Conservation (phyloP, 2,329 filamentous ascomycete species). For the Aspergillus caelatus region DNA sequence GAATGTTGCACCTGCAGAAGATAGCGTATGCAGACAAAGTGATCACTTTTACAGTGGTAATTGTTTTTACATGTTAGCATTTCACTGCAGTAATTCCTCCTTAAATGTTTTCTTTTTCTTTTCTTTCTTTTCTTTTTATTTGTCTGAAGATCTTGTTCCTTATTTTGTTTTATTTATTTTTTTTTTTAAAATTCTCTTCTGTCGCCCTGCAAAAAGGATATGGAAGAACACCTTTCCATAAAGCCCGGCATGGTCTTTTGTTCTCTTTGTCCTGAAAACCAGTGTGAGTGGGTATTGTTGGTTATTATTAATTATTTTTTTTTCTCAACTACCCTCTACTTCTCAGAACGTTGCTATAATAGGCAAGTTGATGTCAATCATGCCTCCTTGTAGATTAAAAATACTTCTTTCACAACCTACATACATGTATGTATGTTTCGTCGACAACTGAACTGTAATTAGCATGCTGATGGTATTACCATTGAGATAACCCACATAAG, state of each 20-base stretch:
- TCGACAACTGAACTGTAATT: conserved; percentile 4
- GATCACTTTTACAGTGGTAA: conserved; percentile 2
- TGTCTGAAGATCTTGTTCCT: background rate
- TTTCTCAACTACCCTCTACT: background rate
- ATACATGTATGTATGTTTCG: conserved; percentile 2
- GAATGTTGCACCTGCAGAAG: conserved; percentile 27
- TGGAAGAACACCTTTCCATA: background rate
- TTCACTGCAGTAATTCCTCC: background rate
- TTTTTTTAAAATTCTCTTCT: background rate
- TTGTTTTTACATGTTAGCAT: background rate
- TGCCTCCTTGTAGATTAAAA: conserved; percentile 2
- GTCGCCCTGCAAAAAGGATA: background rate
- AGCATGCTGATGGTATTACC: conserved; percentile 1
- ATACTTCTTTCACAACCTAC: background rate
- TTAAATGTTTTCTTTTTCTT: background rate
- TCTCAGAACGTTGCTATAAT: background rate
- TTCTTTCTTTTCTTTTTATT: background rate
- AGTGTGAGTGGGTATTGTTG: background rate
- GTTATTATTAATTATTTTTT: background rate
- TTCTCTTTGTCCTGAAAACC: background rate
- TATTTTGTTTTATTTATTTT: background rate
- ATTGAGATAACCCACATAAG: conserved; percentile 1
- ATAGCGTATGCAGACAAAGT: conserved; percentile 22
- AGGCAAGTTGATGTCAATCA: conserved; percentile 4
- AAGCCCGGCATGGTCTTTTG: background rate